These are phyloP conservation scores for Phytopythium cucurbitacearum DNA, from an alignment of 352 stramenopile genomes.

Conservation along the genomic window DNA sequence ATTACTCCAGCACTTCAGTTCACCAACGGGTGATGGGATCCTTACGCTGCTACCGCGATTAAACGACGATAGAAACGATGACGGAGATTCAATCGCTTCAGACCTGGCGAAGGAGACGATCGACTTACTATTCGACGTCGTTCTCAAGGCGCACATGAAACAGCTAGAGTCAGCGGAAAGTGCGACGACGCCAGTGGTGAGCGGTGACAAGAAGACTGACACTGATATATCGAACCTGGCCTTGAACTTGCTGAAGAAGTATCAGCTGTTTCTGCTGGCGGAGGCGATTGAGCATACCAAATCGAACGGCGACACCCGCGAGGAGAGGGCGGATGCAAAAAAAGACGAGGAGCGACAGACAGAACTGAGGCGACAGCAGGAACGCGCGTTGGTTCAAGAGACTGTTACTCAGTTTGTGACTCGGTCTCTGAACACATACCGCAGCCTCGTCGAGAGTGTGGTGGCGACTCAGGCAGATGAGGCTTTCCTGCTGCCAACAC, in stretches of 20 bases:
- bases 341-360: conserved; percentile 9
- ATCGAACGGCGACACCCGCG: conserved; percentile 13
- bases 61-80: conserved; percentile 2
- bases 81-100: not conserved
- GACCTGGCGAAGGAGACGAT: conserved; percentile 32
- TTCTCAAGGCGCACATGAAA: conserved; percentile 18
- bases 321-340: conserved; percentile 1
- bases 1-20: conserved; percentile 46
- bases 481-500: conserved; percentile 28
- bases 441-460: conserved; percentile 41
- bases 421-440: conserved; percentile 56
- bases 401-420: conserved; percentile 59
- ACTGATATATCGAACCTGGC: conserved; percentile 27
- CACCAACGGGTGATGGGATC: conserved; percentile 57
- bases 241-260: conserved; percentile 59
- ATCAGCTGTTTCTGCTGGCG: conserved; percentile 73
- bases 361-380: conserved; percentile 2
- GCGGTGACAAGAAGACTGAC: no score
- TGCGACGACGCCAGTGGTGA: not conserved
- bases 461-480: conserved; percentile 46
- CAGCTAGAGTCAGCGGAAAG: not conserved
- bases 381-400: conserved; percentile 63
- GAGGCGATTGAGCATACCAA: conserved; percentile 70
- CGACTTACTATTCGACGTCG: conserved; percentile 30
- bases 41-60: conserved; percentile 61